Base-by-base conservation (phyloP, 192 early-diverging fungal genomes). In the Dimargaris verticillata region DNA sequence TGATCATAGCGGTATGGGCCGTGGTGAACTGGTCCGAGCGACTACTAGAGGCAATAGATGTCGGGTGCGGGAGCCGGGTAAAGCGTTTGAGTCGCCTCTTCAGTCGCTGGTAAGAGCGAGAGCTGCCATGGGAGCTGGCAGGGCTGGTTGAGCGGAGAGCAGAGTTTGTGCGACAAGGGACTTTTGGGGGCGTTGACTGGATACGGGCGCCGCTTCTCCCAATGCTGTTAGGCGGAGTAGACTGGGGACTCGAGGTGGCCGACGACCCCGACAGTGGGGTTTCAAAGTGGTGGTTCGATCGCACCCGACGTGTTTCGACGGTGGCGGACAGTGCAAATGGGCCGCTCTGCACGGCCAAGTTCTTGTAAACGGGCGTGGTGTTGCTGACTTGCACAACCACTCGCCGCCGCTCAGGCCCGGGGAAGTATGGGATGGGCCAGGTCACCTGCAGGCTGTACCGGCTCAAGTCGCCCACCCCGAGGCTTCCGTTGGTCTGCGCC, bases 321-420 rank as follows among this genome's bases (percentile, higher is more conserved):
- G 57, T 59, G 14, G 57, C 57, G 38, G 57, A 59, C 7, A 59
- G 13, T 11, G 57, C 57, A 43, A 44, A 59, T 0, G 57, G 57
- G 0, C 57, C 57, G 13, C 25, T 15, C 33, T 28, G 5, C 29
- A 43, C 29, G n/a, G 57, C 57, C 38, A 59, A 43, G 57, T 59
- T 59, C 6, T 26, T 17, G 38, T 43, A 59, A 22, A 43, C n/a
- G 11, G 57, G 57, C 5, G n/a, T 44, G 57, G 57, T 22, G n/a
- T 59, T 59, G n/a, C 57, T 38, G 33, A 38, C 33, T 38, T 38
- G 43, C 9, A 59, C 28, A 11, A 59, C 26, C 6, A 59, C 25
- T 0, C 17, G 13, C 38, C 33, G 2, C 33, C 38, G 57, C 7
- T 42, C 26, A 2, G 5, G 22, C 41, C 43, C 57, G 57, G 29